phyloP scores from a whole-genome alignment of 768 basidiomycete genomes.

The Inosperma sp. region DNA sequence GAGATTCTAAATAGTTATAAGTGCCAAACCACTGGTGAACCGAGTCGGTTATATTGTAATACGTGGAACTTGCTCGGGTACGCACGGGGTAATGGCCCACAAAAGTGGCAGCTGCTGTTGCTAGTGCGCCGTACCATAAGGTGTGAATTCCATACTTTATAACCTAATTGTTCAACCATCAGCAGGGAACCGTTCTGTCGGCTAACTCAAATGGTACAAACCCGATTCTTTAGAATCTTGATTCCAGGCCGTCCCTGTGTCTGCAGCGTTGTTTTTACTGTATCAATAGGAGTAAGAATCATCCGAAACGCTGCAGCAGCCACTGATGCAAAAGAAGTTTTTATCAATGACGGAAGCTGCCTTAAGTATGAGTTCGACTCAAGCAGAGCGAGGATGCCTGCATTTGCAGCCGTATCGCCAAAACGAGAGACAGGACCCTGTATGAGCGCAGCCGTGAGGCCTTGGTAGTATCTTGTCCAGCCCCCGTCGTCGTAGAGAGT shows the following conservation, averaged over 20 bases:
- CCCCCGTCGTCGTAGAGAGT: conserved; percentile 79
- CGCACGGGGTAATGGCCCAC: conserved; percentile 85
- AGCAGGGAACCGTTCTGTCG: background rate
- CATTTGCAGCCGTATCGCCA: conserved; percentile 94
- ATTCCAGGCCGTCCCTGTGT: conserved; percentile 76
- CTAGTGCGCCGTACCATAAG: conserved; percentile 88
- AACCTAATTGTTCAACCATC: conserved; percentile 38
- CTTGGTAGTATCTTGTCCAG: conserved; percentile 82
- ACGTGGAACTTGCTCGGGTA: background rate
- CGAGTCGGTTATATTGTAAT: no score
- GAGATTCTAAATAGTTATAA: conserved; percentile 73
- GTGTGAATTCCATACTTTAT: conserved; percentile 70
- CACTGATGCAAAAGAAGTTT: conserved; percentile 75
- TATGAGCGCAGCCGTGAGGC: conserved; percentile 77
- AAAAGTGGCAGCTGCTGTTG: conserved; percentile 90
- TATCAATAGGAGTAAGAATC: conserved; percentile 90
- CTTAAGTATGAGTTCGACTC: conserved; percentile 69
- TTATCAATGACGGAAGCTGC: conserved; percentile 55
- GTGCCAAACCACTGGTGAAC: conserved; percentile 67
- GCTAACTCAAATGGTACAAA: conserved; percentile 27
- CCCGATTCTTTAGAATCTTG: conserved; percentile 59
- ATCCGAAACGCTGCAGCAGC: conserved; percentile 85
- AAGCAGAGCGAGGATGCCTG: conserved; percentile 82
- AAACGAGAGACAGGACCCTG: conserved; percentile 85
- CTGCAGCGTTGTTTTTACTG: conserved; percentile 93